Percentiles rank a stretch among this genome's conserved stretches.
phyloP scores from a whole-genome alignment of 2,329 filamentous ascomycete genomes.

The Botrytis fabae region DNA sequence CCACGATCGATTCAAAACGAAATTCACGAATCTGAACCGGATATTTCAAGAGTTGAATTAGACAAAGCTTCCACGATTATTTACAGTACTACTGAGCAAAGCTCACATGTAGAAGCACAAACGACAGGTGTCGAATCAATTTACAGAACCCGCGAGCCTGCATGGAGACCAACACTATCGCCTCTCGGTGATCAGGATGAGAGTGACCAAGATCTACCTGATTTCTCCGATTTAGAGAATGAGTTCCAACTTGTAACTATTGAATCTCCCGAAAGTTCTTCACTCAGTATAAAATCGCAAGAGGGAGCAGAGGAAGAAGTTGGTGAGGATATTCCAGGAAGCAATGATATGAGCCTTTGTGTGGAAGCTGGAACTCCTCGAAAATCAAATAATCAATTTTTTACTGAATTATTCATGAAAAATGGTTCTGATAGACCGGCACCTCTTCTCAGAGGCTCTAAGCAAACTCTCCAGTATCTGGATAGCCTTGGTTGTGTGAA shows the following conservation, averaged over 20 bases:
- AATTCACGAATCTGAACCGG: not conserved
- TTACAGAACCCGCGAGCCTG: conserved; percentile 9
- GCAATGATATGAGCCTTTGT: conserved; percentile 13
- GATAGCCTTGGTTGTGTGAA: not conserved
- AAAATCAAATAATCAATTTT: not conserved
- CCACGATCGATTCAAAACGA: conserved; percentile 22
- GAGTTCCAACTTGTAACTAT: conserved; percentile 3
- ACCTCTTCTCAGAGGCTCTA: conserved; percentile 19
- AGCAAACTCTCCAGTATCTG: conserved; percentile 19
- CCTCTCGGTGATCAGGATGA: conserved; percentile 7
- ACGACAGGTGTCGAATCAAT: not conserved
- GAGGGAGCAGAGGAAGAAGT: not conserved
- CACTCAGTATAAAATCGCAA: conserved; percentile 7
- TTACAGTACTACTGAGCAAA: not conserved
- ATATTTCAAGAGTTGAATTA: not conserved
- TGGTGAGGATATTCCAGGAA: conserved; percentile 5
- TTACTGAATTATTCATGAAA: not conserved
- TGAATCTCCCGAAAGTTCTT: conserved; percentile 3
- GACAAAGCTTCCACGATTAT: not conserved
- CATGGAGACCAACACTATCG: conserved; percentile 12
- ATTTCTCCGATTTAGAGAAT: conserved; percentile 20
- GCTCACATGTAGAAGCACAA: not conserved
- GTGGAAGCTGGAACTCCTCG: conserved; percentile 20
- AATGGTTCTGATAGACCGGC: not conserved
- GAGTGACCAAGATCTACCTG: conserved; percentile 19